Conservation (phyloP, 208 protist species). For the Trypanosoma caninum region DNA sequence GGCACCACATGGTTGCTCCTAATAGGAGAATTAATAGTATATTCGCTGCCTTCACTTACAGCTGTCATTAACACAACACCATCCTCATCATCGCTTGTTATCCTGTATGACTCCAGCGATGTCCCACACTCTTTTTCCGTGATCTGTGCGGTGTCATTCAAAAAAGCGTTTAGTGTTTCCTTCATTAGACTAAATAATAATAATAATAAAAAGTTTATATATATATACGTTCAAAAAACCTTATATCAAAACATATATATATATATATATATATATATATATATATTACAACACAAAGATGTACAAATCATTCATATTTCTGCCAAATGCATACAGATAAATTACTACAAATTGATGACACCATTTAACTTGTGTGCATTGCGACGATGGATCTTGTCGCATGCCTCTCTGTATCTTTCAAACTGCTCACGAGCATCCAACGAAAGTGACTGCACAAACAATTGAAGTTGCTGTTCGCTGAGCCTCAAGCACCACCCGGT, state of each 20-base stretch:
- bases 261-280: constrained; percentile 4
- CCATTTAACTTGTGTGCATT: constrained; percentile 91
- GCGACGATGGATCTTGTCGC: constrained; percentile 81
- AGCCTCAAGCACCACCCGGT: constrained; percentile 80
- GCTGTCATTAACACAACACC: constrained; percentile 15
- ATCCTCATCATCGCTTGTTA: constrained; percentile 1
- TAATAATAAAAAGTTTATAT: constrained; percentile 15
- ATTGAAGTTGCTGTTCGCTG: constrained; percentile 46
- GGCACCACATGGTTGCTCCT: background rate
- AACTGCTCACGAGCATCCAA: constrained; percentile 68
- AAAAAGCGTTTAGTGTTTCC: background rate
- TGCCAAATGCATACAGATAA: too few species aligned
- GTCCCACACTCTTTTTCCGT: background rate
- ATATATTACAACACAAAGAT: too few species aligned
- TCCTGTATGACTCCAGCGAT: background rate
- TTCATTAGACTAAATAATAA: too few species aligned
- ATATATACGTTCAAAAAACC: background rate
- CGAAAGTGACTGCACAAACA: constrained; percentile 43
- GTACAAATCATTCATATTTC: too few species aligned
- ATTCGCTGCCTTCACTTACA: background rate
- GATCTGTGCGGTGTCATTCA: background rate
- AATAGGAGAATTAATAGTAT: background rate
- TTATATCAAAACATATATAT: constrained; percentile 9
- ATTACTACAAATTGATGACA: constrained; percentile 66
- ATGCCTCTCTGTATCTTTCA: constrained; percentile 52